These are phyloP conservation scores for Fusarium robinianum DNA, from an alignment of 2,329 filamentous ascomycete genomes.

Conservation along the genomic window DNA sequence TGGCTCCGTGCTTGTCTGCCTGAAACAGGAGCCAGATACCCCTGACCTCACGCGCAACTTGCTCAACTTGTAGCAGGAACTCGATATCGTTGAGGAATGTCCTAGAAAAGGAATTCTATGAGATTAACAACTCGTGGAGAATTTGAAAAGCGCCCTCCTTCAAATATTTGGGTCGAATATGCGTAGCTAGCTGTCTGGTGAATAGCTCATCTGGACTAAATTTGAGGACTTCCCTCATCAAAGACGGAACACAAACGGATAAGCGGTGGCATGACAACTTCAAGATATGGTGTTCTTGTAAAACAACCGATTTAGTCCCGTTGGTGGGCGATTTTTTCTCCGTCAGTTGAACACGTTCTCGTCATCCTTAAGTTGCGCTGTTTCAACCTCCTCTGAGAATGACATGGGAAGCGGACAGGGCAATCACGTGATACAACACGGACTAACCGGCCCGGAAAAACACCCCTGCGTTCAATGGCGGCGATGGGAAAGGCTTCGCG, in stretches of 20 bases:
- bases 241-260: neutral
- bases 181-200: no score
- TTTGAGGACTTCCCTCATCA: neutral
- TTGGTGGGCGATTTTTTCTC: slow-evolving; percentile 28
- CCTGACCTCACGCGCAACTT: slow-evolving; percentile 30
- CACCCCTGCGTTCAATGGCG: neutral
- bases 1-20: slow-evolving; percentile 11
- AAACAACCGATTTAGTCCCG: slow-evolving; percentile 19
- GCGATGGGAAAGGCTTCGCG: slow-evolving; percentile 26
- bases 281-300: slow-evolving; percentile 8
- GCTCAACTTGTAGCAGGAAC: no score
- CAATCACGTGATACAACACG: slow-evolving; percentile 8
- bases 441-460: slow-evolving; percentile 29
- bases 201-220: no score
- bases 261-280: slow-evolving; percentile 6
- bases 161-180: no score
- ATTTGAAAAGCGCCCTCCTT: no score
- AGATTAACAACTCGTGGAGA: no score
- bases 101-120: no score
- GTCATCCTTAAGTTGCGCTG: neutral
- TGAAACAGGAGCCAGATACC: slow-evolving; percentile 25
- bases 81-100: no score
- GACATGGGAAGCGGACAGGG: neutral
- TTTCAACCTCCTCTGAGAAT: no score
- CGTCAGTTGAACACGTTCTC: slow-evolving; percentile 9